Evolutionary conservation across 441 rosid species (phyloP).

Genomic region (Flueggea neowawraea): DNA sequence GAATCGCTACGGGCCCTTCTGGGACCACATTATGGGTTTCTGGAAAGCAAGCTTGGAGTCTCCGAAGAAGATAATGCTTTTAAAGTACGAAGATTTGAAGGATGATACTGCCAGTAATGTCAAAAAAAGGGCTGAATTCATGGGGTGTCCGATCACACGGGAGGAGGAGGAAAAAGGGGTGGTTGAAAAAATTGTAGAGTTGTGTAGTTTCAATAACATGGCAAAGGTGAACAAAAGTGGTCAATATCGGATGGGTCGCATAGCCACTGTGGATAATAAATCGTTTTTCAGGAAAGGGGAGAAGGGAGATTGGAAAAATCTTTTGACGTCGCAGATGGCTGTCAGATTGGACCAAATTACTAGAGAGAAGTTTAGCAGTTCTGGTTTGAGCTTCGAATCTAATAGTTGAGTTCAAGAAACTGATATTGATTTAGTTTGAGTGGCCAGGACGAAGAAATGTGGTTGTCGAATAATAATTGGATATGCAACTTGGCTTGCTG

Average conservation of each 20-base stretch:
- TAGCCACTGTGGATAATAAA: neutral
- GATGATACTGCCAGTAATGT: slow-evolving; percentile 10
- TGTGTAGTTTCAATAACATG: slow-evolving; percentile 22
- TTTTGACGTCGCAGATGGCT: no score
- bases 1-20: slow-evolving; percentile 11
- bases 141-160: slow-evolving; percentile 14
- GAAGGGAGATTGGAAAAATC: no score
- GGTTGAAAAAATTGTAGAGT: slow-evolving; percentile 2
- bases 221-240: slow-evolving; percentile 14
- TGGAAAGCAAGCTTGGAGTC: slow-evolving; percentile 14
- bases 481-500: no score
- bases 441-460: no score
- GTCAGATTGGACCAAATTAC: no score
- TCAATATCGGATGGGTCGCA: neutral
- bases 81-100: slow-evolving; percentile 23
- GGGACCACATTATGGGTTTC: slow-evolving; percentile 23
- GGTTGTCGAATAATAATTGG: no score
- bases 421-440: no score
- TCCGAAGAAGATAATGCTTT: slow-evolving; percentile 7
- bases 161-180: slow-evolving; percentile 20
- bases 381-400: no score
- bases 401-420: no score
- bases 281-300: no score
- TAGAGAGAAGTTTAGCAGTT: no score
- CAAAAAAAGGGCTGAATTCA: slow-evolving; percentile 21